Evolutionary conservation across 805 yeast species (phyloP).

Genomic region (Saccharomycodes ludwigii): DNA sequence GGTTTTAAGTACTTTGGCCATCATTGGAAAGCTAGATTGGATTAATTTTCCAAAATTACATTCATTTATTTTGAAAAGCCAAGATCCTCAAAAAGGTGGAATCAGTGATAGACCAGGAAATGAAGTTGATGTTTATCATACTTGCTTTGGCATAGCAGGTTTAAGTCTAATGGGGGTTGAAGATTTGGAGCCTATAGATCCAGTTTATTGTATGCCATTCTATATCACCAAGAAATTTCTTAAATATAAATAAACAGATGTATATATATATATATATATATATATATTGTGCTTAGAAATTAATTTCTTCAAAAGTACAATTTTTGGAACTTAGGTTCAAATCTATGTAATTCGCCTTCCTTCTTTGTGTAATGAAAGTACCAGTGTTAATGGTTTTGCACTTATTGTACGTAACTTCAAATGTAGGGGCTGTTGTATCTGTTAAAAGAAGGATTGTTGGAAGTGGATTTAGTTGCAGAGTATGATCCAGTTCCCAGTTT

Average conservation of each 20-base stretch:
- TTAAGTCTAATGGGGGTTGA: conserved; percentile 61
- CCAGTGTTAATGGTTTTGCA: conserved; percentile 73
- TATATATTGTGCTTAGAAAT: conserved; percentile 16
- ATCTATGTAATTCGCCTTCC: conserved; percentile 53
- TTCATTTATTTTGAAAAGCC: conserved; percentile 61
- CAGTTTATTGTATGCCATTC: conserved; percentile 74
- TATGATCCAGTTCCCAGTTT: conserved; percentile 56
- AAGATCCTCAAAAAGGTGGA: conserved; percentile 74
- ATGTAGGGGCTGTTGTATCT: conserved; percentile 60
- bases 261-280: conserved; percentile 6
- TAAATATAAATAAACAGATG: conserved; percentile 19
- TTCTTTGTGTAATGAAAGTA: conserved; percentile 32
- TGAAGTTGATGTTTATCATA: conserved; percentile 87
- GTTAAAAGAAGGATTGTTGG: conserved; percentile 56
- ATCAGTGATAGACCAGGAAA: conserved; percentile 87
- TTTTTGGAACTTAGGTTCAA: conserved; percentile 50
- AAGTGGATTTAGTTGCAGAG: conserved; percentile 61
- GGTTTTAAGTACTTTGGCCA: conserved; percentile 70
- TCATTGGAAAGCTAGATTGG: conserved; percentile 53
- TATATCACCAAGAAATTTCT: conserved; percentile 23
- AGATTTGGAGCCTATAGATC: conserved; percentile 55
- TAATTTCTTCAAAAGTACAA: conserved; percentile 35
- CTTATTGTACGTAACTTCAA: conserved; percentile 70
- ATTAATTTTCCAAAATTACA: conserved; percentile 54
- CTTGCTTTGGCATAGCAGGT: conserved; percentile 83